These are phyloP conservation scores for Apiospora rasikravindrae DNA, from an alignment of 2,329 filamentous ascomycete species.

Conservation along the genomic window DNA sequence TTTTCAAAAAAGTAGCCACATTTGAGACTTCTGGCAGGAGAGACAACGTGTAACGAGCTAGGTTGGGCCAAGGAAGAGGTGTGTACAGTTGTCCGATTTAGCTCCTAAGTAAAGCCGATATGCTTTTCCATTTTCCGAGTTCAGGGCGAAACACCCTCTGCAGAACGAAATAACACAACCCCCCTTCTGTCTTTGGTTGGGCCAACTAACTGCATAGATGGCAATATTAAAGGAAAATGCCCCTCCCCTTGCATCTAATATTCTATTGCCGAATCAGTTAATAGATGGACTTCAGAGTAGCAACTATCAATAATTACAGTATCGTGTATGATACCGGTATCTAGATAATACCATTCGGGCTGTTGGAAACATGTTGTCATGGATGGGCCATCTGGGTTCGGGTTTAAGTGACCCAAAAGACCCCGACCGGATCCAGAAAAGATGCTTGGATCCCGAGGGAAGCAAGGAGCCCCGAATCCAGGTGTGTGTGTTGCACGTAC, in stretches of 20 bases:
- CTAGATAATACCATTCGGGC: not conserved
- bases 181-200: conserved; percentile 3
- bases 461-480: conserved; percentile 8
- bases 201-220: not conserved
- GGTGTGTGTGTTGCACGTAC: conserved; percentile 1
- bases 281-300: not conserved
- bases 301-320: not conserved
- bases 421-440: not conserved
- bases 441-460: not conserved
- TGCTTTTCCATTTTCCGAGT: conserved; percentile 12
- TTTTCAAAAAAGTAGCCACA: conserved; percentile 3
- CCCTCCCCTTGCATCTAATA: not conserved
- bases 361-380: not conserved
- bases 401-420: conserved; percentile 1
- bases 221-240: not conserved
- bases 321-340: not conserved
- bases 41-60: conserved; percentile 14
- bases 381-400: conserved; percentile 9
- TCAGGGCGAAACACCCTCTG: conserved; percentile 3
- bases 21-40: conserved; percentile 8
- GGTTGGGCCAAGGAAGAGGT: conserved; percentile 3
- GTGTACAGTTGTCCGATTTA: conserved; percentile 17
- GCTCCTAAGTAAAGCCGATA: conserved; percentile 14
- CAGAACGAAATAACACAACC: not conserved
- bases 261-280: not conserved